Conservation (phyloP, 148 eudicot genomes). For the Chenopodium formosanum region DNA sequence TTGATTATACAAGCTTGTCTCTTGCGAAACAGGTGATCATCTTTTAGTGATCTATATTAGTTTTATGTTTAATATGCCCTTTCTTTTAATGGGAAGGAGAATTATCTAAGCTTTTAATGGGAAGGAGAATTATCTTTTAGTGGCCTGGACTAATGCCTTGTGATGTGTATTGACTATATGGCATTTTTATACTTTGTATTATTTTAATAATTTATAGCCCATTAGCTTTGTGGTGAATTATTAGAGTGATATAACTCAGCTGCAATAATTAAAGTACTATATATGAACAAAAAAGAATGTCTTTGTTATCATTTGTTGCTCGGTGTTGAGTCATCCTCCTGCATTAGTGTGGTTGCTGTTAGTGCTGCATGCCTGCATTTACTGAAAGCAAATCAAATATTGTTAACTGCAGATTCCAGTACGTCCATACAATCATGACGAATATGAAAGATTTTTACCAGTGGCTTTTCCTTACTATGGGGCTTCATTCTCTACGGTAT, state of each 20-base stretch:
- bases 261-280: not conserved
- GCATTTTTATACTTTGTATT: too few species aligned
- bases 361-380: not conserved
- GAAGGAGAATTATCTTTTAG: not conserved
- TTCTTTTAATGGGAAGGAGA: not conserved
- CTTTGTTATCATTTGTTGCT: not conserved
- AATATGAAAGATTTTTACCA: constrained; percentile 37
- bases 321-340: not conserved
- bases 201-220: not conserved
- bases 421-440: constrained; percentile 31
- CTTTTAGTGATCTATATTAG: not conserved
- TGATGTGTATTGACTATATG: not conserved
- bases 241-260: not conserved
- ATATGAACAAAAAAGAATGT: not conserved
- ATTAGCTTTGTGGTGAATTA: not conserved
- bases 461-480: constrained; percentile 38
- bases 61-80: not conserved
- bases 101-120: not conserved
- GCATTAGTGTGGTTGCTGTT: not conserved
- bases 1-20: constrained; percentile 36
- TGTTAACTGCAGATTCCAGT: constrained; percentile 29
- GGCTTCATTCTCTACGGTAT: constrained; percentile 36
- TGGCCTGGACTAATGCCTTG: not conserved
- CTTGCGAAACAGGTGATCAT: constrained; percentile 29
- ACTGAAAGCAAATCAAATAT: not conserved